Percentiles rank a stretch among this genome's conserved stretches.
Conservation (phyloP, 2,329 filamentous ascomycete genomes). For the Penicillium sp. region DNA sequence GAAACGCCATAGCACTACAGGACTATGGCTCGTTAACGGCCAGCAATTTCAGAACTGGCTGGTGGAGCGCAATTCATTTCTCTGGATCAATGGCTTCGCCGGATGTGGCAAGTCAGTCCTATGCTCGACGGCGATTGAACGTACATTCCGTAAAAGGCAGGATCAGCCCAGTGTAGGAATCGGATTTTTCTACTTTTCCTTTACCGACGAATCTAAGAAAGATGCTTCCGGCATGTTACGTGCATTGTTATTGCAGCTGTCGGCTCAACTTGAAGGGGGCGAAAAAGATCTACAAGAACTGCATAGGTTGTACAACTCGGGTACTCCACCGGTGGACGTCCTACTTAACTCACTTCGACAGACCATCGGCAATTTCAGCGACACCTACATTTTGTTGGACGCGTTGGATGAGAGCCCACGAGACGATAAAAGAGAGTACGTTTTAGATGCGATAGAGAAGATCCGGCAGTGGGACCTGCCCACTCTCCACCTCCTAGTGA, state of each 20-base stretch:
- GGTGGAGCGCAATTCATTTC: slow-evolving; percentile 24
- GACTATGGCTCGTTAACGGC: slow-evolving; percentile 33
- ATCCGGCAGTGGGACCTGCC: slow-evolving; percentile 14
- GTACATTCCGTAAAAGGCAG: slow-evolving; percentile 17
- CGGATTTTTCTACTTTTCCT: slow-evolving; percentile 21
- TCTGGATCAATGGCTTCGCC: slow-evolving; percentile 34
- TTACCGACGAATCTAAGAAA: slow-evolving; percentile 29
- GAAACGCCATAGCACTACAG: slow-evolving; percentile 36
- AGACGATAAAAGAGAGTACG: slow-evolving; percentile 4
- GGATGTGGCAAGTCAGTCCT: slow-evolving; percentile 37
- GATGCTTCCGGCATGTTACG: slow-evolving; percentile 26
- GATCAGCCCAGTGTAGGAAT: slow-evolving; percentile 18
- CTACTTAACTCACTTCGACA: slow-evolving; percentile 2
- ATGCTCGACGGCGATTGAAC: slow-evolving; percentile 32
- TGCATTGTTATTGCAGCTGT: slow-evolving; percentile 31
- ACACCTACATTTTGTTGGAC: slow-evolving; percentile 13
- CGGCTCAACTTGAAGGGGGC: slow-evolving; percentile 16
- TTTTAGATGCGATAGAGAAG: neutral
- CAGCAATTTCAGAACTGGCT: slow-evolving; percentile 27
- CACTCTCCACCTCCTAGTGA: slow-evolving; percentile 27
- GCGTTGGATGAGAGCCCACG: slow-evolving; percentile 19
- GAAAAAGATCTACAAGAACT: slow-evolving; percentile 20
- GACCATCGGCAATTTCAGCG: neutral
- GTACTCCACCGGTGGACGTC: neutral
- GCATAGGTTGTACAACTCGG: neutral